Evolutionary conservation across 306 rosid species (phyloP), one percentile per base, ranked within the genome.

Genomic region (Acacia acuminata): DNA sequence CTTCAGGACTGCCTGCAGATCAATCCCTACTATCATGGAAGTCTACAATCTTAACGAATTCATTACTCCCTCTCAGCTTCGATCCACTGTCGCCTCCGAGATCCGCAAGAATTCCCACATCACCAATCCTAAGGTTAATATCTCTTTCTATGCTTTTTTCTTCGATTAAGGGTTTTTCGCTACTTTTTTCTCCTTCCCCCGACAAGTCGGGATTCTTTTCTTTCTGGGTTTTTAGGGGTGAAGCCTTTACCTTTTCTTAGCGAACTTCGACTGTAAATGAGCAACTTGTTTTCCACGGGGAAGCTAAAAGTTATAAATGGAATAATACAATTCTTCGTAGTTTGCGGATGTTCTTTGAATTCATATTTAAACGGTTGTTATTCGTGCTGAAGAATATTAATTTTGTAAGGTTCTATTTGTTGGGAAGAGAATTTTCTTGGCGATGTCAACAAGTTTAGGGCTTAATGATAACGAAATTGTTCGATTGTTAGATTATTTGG

Each of bases 1-100:
- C 94, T 96, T 96, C 90, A 86, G 83, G 76, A 25, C 79, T 4
- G 97, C 98, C 13, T 96, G 94, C 83, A 82, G 98, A 88, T 93
- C 97, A 22, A 76, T 96, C 17, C 98, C 98, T 22, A 0, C 92
- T 44, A 68, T 96, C 84, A 96, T 96, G 90, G 94, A 92, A 34
- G 88, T 91, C 76, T 96, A 96, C 87, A 96, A 94, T 78, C 92
- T 96, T 0, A 27, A 92, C 81, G 99, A 96, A 58, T 90, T 90
- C 78, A 84, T 78, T 24, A 36, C 85, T 3, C 48, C 87, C 60
- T 91, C 99, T 42, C 85, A 91, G 65, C 97, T 96, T 66, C 99
- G 99, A 73, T 90, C 98, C 80, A 43, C 92, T 77, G 48, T 94
- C 83, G 90, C 99, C 84, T 43, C 97, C 4, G 80, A 96, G 94